Conservation (phyloP, 371 early-diverging fungal species). For the Mortierella sp. region DNA sequence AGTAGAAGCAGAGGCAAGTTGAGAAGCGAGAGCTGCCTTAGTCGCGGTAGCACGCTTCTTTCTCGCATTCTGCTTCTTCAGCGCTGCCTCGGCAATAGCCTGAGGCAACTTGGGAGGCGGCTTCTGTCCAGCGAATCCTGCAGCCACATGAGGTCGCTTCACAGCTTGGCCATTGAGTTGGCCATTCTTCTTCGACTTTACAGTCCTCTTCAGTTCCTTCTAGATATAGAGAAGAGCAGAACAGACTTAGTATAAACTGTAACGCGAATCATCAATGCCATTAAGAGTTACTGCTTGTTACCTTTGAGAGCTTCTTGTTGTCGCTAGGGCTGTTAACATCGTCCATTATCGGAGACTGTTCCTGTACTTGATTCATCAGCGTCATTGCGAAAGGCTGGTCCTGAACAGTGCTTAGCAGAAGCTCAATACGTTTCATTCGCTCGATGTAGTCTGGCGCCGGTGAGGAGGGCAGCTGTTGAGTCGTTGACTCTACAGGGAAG, state of each 20-base stretch:
- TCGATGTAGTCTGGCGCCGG: constrained; percentile 24
- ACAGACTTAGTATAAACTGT: too few species aligned
- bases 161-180: constrained; percentile 15
- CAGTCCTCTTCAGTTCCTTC: constrained; percentile 19
- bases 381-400: constrained; percentile 23
- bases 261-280: not conserved
- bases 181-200: constrained; percentile 12
- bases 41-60: constrained; percentile 38
- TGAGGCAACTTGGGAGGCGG: constrained; percentile 54
- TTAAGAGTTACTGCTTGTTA: too few species aligned
- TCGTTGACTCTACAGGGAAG: not conserved
- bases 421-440: constrained; percentile 46
- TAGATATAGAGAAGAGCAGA: too few species aligned
- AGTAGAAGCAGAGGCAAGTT: too few species aligned
- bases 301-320: constrained; percentile 21
- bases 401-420: constrained; percentile 24
- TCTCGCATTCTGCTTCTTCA: constrained; percentile 32
- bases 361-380: constrained; percentile 20
- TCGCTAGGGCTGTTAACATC: not conserved
- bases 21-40: constrained; percentile 3
- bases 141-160: constrained; percentile 52
- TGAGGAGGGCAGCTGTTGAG: not conserved
- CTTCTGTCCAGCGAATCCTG: constrained; percentile 50
- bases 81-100: constrained; percentile 44
- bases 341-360: not conserved